Conservation (phyloP, 352 stramenopile genomes). For the Pythium myriotylum region DNA sequence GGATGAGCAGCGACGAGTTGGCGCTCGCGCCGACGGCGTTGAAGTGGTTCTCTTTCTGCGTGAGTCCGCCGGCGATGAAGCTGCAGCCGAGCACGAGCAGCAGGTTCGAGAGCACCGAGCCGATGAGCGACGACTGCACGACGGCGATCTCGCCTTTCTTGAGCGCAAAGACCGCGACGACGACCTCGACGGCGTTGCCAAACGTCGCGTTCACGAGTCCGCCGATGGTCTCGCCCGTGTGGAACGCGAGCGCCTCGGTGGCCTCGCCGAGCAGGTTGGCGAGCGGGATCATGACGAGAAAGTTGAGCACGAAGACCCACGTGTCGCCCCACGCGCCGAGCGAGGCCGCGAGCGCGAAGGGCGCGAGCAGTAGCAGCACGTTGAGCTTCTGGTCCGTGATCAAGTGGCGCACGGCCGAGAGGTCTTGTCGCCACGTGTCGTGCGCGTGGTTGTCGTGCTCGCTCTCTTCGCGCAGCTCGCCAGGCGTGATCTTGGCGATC, state of each 20-base stretch:
- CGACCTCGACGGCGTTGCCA: conserved; percentile 97
- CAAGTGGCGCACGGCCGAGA: conserved; percentile 44
- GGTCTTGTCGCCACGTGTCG: conserved; percentile 37
- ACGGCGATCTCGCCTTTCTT: conserved; percentile 94
- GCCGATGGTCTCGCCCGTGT: conserved; percentile 97
- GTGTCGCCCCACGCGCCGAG: conserved; percentile 63
- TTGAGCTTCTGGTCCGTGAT: conserved; percentile 66
- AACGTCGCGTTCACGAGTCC: conserved; percentile 98
- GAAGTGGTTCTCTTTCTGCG: conserved; percentile 89
- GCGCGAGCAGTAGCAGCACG: conserved; percentile 57
- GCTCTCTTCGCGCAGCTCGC: not conserved
- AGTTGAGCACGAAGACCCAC: conserved; percentile 95
- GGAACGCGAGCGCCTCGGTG: conserved; percentile 96
- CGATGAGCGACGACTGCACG: conserved; percentile 96
- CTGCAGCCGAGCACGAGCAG: conserved; percentile 97
- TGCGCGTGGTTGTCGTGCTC: not conserved
- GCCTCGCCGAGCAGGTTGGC: conserved; percentile 96
- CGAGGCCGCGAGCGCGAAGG: conserved; percentile 73
- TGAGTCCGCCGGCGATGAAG: conserved; percentile 91
- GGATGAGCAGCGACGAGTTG: conserved; percentile 94
- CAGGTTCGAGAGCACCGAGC: conserved; percentile 97
- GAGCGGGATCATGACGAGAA: conserved; percentile 96
- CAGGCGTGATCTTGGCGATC: not conserved
- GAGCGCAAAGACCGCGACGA: conserved; percentile 96
- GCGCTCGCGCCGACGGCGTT: conserved; percentile 91